Evolutionary conservation across 805 yeast species (phyloP), one percentile per base, ranked within the genome.

Genomic region (Schwanniomyces yamadae): DNA sequence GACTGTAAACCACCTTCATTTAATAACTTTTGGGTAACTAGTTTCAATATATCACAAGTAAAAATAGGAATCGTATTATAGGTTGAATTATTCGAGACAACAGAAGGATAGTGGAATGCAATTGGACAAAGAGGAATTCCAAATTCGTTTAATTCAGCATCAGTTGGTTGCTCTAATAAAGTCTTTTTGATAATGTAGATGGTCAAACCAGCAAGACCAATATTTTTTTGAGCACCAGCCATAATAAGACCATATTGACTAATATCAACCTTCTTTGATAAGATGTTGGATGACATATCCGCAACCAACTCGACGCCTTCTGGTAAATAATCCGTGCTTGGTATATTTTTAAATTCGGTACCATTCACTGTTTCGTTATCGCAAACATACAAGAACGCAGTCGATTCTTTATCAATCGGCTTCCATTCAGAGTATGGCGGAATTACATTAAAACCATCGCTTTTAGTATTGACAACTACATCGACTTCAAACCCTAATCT

Each of bases 191-290:
- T 82, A 52, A 93, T 91, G 61, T 89, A 91, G 44, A 93, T 73
- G 11, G 97, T 84, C 46, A 93, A 77, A 24, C 99, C 99, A 7
- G 99, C 97, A 55, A 93, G 69, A 37, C 99, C 99, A 55, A 93
- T 88, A 61, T 93, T 93, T 66, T 93, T 93, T 66, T 93, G 99
- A 18, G 98, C 99, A 44, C 99, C 99, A 13, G 96, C 99, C 78
- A 90, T 81, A 43, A 93, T 82, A 18, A 89, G 68, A 34, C 96
- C 98, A 55, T 78, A 91, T 61, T 86, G 82, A 37, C 85, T 68
- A 27, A 93, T 83, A 52, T 91, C 96, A 33, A 93, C 61, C 46
- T 75, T 67, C 48, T 84, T 82, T 15, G 96, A 86, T 47, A 93
- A 70, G 55, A 93, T 83, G 61, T 91, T 88, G 30, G 97, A 90